These are phyloP conservation scores for Quercus mongolica DNA, from an alignment of 306 rosid species.

Conservation along the genomic window DNA sequence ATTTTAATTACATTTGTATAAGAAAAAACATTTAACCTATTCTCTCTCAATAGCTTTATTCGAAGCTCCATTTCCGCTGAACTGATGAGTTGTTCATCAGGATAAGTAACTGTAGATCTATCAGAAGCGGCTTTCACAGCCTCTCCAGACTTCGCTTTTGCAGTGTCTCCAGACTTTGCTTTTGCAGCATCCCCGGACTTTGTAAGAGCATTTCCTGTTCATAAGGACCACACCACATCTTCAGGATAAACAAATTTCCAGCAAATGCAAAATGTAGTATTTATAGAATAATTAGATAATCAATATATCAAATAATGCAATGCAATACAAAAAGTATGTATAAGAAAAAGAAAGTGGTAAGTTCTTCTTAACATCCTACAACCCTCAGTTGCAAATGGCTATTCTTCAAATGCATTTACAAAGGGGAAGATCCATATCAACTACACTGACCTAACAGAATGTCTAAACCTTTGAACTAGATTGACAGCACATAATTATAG, in stretches of 20 bases:
- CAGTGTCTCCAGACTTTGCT: constrained; percentile 33
- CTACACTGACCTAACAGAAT: background rate
- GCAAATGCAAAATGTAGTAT: background rate
- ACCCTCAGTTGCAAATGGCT: background rate
- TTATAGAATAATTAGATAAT: constrained; percentile 8
- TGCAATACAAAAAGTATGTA: background rate
- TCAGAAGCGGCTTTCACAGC: constrained; percentile 24
- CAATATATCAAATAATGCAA: background rate
- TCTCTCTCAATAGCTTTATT: constrained; percentile 77
- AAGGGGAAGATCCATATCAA: background rate
- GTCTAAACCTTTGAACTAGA: background rate
- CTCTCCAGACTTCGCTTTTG: constrained; percentile 18
- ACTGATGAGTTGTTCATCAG: constrained; percentile 75
- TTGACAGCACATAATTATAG: background rate
- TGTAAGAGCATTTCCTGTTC: constrained; percentile 62
- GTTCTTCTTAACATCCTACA: background rate
- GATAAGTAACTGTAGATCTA: constrained; percentile 13
- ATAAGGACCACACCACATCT: constrained; percentile 28
- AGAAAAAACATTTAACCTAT: constrained; percentile 51
- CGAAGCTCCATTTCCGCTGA: constrained; percentile 70
- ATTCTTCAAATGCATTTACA: background rate
- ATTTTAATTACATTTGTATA: background rate
- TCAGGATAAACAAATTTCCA: constrained; percentile 13
- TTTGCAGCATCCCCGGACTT: constrained; percentile 54
- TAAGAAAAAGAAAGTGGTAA: background rate